Evolutionary conservation across 805 yeast species (phyloP), one percentile per base, ranked within the genome.

Genomic region (Wickerhamomyces ciferrii): DNA sequence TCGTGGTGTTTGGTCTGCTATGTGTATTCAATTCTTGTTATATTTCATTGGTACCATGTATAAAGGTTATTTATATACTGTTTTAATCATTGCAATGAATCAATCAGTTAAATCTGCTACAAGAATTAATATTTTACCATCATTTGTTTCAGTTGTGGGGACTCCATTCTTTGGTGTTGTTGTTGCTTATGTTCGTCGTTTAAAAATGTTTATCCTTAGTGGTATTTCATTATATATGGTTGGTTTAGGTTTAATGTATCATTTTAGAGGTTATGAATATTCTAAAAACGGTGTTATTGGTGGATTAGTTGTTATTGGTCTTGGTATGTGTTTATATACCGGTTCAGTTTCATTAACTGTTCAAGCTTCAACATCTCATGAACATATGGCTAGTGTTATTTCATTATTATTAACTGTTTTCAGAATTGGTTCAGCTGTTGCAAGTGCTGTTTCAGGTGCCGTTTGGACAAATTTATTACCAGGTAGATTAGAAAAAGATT

Each of bases 1-100:
- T 62, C 76, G 89, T 53, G 87, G 85, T 50, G 82, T 85, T 29
- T 83, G 87, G 84, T 68, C 87, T 14, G 85, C 91, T n/a, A 57
- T 83, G 47, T 57, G 70, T 29, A 72, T 84, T 51, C 83, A 79
- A 3, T 63, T 82, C 48, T 65, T 84, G 51, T 69, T 83, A 48
- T 76, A 83, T 65, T 74, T 81, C 58, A 69, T 81, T 45, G 83
- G 77, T 75, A 75, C 79, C 62, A 77, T 84, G 83, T 88, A 84
- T 44, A 78, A 80, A 49, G 86, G 80, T 54, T 86, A 74, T 61
- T 61, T 86, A 62, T 84, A 81, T 64, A 74, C 90, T 0, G 83
- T 84, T 20, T 67, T 86, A 49, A 55, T 79, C 41, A 87, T 84
- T 29, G 83, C 83, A 3, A 76, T 84, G 59, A 67, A 78, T 55